phyloP scores from a whole-genome alignment of 306 rosid genomes.

The Rosa chinensis region DNA sequence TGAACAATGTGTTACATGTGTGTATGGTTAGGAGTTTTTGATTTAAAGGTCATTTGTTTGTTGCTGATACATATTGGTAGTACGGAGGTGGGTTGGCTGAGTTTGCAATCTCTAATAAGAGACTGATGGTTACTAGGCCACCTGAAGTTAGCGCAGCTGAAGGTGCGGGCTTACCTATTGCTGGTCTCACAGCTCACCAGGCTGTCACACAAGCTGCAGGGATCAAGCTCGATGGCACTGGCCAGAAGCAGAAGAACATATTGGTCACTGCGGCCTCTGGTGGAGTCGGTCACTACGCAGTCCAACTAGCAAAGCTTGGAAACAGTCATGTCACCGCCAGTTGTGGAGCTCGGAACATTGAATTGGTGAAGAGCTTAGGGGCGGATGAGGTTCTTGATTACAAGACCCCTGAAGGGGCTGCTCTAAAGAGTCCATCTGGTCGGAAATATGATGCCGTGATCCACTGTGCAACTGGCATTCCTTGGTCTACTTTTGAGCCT shows the following conservation, averaged over 20 bases:
- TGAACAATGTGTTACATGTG: not conserved
- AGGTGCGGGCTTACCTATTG: constrained; percentile 54
- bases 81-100: constrained; percentile 72
- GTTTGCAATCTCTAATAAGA: constrained; percentile 46
- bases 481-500: constrained; percentile 79
- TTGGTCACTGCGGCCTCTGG: constrained; percentile 84
- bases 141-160: constrained; percentile 60
- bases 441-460: constrained; percentile 65
- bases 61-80: constrained; percentile 35
- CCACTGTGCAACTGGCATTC: constrained; percentile 52
- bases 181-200: constrained; percentile 66
- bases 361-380: constrained; percentile 60
- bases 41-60: not conserved
- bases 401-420: constrained; percentile 63
- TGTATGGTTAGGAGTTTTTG: not conserved
- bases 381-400: constrained; percentile 83
- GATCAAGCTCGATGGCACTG: constrained; percentile 61
- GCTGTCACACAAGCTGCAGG: constrained; percentile 60
- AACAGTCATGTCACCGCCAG: constrained; percentile 79
- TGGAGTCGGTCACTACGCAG: constrained; percentile 78
- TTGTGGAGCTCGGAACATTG: constrained; percentile 72
- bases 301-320: constrained; percentile 79
- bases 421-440: constrained; percentile 68
- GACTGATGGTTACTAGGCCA: constrained; percentile 49
- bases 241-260: constrained; percentile 44